Evolutionary conservation across 2,329 filamentous ascomycete genomes (phyloP).

Genomic region (Chrysosphaeria jannelii): DNA sequence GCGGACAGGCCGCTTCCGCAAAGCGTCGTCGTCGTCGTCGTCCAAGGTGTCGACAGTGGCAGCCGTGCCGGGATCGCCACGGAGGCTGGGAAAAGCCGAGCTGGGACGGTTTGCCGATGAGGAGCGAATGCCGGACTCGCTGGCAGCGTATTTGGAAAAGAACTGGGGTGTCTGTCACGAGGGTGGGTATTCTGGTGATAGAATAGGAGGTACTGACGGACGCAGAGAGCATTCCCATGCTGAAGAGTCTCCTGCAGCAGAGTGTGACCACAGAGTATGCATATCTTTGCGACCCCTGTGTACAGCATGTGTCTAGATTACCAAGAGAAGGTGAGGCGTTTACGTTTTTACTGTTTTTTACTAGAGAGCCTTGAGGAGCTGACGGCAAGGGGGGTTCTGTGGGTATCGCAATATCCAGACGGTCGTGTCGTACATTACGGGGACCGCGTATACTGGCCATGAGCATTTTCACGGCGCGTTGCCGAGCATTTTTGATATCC

Average conservation of each 20-base stretch:
- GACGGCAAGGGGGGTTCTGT: too few relatives aligned
- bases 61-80: too few relatives aligned
- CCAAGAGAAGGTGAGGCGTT: slow-evolving; percentile 46
- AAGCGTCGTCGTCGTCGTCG: too few relatives aligned
- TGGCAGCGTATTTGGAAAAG: slow-evolving; percentile 28
- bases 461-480: slow-evolving; percentile 27
- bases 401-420: slow-evolving; percentile 92
- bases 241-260: slow-evolving; percentile 31
- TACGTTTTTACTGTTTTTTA: slow-evolving; percentile 4
- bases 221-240: slow-evolving; percentile 31
- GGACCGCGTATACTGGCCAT: slow-evolving; percentile 21
- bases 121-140: slow-evolving; percentile 41
- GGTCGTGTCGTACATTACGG: slow-evolving; percentile 50
- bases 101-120: slow-evolving; percentile 45
- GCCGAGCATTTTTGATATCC: slow-evolving; percentile 54
- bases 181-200: too few relatives aligned
- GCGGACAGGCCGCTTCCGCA: too few relatives aligned
- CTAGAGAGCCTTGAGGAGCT: too few relatives aligned
- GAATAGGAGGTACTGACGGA: too few relatives aligned
- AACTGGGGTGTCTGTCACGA: slow-evolving; percentile 23
- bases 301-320: slow-evolving; percentile 58
- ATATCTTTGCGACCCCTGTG: slow-evolving; percentile 49
- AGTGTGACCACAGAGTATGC: slow-evolving; percentile 34
- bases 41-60: too few relatives aligned
- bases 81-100: slow-evolving; percentile 23